Evolutionary conservation across 2,329 filamentous ascomycete species (phyloP).

Genomic region (Nemania bipapillata): DNA sequence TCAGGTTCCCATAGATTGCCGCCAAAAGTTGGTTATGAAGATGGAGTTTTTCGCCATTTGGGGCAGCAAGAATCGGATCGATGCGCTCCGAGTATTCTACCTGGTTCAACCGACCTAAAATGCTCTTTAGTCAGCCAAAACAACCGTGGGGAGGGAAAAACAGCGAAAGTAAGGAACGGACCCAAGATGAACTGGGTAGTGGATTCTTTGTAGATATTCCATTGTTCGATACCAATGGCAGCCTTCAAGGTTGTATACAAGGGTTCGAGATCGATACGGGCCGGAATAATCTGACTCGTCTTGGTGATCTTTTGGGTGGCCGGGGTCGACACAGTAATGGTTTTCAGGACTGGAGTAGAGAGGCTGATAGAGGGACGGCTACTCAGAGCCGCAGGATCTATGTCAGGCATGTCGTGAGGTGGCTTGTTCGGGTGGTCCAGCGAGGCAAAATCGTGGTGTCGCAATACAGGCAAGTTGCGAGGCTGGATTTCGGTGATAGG

Average conservation of each 20-base stretch:
- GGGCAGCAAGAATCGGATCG: conserved; percentile 68
- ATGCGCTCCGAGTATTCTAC: conserved; percentile 68
- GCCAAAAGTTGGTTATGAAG: conserved; percentile 75
- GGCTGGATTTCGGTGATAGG: conserved; percentile 27
- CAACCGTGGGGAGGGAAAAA: neutral
- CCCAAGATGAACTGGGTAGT: conserved; percentile 72
- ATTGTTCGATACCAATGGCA: conserved; percentile 69
- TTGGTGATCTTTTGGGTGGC: conserved; percentile 65
- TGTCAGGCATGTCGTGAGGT: conserved; percentile 68
- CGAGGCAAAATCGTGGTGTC: conserved; percentile 38
- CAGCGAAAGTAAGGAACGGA: conserved; percentile 50
- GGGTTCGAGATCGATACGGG: conserved; percentile 74
- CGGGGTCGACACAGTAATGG: conserved; percentile 64
- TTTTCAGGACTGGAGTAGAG: conserved; percentile 70
- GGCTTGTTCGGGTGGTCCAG: conserved; percentile 38
- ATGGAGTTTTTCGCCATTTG: conserved; percentile 69
- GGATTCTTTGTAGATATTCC: conserved; percentile 72
- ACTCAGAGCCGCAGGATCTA: conserved; percentile 74
- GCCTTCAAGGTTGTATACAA: conserved; percentile 71
- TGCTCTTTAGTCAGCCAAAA: conserved; percentile 47
- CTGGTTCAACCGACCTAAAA: conserved; percentile 70
- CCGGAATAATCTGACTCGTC: conserved; percentile 70
- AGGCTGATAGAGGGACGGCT: conserved; percentile 68
- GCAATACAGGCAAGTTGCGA: conserved; percentile 39
- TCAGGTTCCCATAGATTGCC: conserved; percentile 75